Evolutionary conservation across 2,329 filamentous ascomycete species (phyloP).

Genomic region (Amylocarpus encephaloides): DNA sequence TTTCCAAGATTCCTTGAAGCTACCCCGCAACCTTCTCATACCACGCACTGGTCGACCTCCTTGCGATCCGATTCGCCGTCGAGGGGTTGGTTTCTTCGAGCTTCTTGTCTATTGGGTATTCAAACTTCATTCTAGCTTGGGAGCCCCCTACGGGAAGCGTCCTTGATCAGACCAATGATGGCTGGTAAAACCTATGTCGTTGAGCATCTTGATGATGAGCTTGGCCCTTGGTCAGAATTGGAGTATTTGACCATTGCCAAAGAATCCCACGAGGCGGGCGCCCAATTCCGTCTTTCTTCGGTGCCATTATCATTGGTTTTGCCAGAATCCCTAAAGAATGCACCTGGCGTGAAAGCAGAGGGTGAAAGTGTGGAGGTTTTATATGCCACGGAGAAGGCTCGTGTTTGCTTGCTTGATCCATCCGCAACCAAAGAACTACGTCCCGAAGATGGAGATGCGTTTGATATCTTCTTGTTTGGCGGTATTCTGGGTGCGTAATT

Average conservation of each 20-base stretch:
- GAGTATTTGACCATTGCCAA: constrained; percentile 85
- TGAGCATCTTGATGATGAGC: constrained; percentile 91
- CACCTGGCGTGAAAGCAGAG: constrained; percentile 64
- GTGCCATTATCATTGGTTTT: constrained; percentile 65
- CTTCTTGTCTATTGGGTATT: neutral
- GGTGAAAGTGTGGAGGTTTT: constrained; percentile 75
- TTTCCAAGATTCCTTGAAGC: neutral
- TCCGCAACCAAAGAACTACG: constrained; percentile 72
- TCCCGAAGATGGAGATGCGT: constrained; percentile 73
- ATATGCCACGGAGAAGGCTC: constrained; percentile 63
- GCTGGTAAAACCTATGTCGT: constrained; percentile 76
- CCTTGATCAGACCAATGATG: constrained; percentile 30
- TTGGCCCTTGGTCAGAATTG: constrained; percentile 88
- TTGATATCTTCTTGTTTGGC: constrained; percentile 91
- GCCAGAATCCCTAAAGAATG: constrained; percentile 47
- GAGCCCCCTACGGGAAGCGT: neutral
- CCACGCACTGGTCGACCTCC: neutral
- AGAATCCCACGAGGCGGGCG: constrained; percentile 63
- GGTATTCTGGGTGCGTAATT: constrained; percentile 73
- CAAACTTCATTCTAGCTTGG: constrained; percentile 2
- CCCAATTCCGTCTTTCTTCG: constrained; percentile 75
- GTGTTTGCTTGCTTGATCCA: constrained; percentile 86
- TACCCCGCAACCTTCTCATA: too few species aligned
- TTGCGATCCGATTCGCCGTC: neutral
- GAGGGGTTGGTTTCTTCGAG: neutral